Base-by-base conservation (phyloP, 306 rosid species). In the Clitoria ternatea region DNA sequence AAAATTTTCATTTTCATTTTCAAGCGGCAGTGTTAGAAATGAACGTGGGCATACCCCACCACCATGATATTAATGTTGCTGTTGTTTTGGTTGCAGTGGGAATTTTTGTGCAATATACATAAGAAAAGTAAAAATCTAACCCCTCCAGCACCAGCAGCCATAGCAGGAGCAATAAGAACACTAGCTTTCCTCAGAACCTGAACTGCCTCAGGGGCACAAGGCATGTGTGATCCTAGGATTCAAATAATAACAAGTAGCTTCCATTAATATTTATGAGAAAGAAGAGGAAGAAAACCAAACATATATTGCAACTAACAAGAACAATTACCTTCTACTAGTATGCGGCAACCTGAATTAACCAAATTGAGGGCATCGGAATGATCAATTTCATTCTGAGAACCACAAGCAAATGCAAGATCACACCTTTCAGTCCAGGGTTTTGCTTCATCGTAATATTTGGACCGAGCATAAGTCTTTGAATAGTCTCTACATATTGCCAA, bases 121-220 rank as follows among this genome's bases (percentile, higher is more conserved):
- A 68, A n/a, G 68, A 52, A 24, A 73, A 71, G 81, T 48, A 52
- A 80, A 73, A 24, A 70, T 73, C 92, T 27, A 80, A 94, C 98
- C 96, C 98, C 98, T 85, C 98, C 98, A 75, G 98, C 89, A 78
- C 98, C 98, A 63, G 97, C 98, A 70, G 98, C 98, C 87, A 94
- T 86, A 64, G 98, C 96, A 85, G 98, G 98, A 79, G 97, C 98
- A 76, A 90, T 77, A 37, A 90, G 83, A 70, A 94, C 86, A 83
- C 85, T 89, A 52, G 96, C 96, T 84, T 94, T 94, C 80, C 96
- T 84, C 76, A 94, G 80, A 80, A 89, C 84, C 70, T 87, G 97
- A 75, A 89, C 87, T 32, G 98, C 98, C 64, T 89, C 96, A 3
- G 97, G 90, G 56, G 88, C 87, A 74, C 98, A 90, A 4, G 98